A percentile compares a stretch with the other conserved stretches of the same genome.
These are phyloP conservation scores for Erodium trifolium DNA, from an alignment of 441 rosid genomes.

Conservation along the genomic window DNA sequence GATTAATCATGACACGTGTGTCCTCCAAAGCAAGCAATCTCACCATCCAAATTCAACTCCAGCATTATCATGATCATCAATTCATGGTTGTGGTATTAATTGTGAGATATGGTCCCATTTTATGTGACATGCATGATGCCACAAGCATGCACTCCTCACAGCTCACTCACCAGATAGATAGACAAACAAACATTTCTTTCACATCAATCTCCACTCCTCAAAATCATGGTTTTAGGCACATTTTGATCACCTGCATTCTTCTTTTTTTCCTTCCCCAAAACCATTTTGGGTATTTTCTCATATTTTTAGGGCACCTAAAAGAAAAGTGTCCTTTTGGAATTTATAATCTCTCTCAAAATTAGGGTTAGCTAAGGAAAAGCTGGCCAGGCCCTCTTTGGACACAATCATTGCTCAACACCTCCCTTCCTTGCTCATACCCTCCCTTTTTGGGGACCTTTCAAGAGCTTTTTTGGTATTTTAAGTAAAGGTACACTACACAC, in stretches of 20 bases:
- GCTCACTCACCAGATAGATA: too few species aligned
- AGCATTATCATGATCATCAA: slow-evolving; percentile 3
- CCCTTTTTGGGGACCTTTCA: slow-evolving; percentile 22
- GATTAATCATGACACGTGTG: not conserved
- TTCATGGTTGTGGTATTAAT: not conserved
- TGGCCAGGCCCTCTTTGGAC: slow-evolving; percentile 27
- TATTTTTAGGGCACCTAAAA: not conserved
- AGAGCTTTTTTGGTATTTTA: slow-evolving; percentile 18
- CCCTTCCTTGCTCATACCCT: slow-evolving; percentile 27
- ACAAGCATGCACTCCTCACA: slow-evolving; percentile 24
- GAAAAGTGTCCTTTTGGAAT: slow-evolving; percentile 3
- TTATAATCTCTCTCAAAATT: slow-evolving; percentile 1
- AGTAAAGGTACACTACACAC: slow-evolving; percentile 7
- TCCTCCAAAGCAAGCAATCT: slow-evolving; percentile 6
- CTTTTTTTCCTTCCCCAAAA: not conserved
- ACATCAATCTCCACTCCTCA: slow-evolving; percentile 13
- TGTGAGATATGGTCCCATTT: slow-evolving; percentile 12
- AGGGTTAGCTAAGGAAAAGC: slow-evolving; percentile 24
- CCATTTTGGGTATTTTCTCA: not conserved
- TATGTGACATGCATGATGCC: slow-evolving; percentile 16
- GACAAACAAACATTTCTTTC: slow-evolving; percentile 5
- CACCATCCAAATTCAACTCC: not conserved
- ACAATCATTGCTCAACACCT: slow-evolving; percentile 38
- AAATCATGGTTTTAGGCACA: slow-evolving; percentile 20
- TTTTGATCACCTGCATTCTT: not conserved